Evolutionary conservation across 108 stramenopile genomes (phyloP), one percentile per base, ranked within the genome.

Genomic region (Fragilariopsis cylindrus): DNA sequence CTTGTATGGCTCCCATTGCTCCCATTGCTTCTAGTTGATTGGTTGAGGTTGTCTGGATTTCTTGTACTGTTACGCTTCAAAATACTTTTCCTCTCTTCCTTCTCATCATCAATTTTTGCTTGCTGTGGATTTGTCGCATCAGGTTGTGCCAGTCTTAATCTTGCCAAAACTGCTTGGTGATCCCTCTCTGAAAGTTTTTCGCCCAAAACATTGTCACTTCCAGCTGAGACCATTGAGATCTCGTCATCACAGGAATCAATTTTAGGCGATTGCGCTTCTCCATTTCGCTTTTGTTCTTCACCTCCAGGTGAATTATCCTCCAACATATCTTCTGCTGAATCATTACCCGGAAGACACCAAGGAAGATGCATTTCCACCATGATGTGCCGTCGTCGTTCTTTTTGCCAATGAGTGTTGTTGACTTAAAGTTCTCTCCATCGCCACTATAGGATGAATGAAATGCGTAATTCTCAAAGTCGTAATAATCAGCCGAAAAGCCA

Each of bases 111-210:
- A 9, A 16, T 15, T 6, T 7, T 44, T 11, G n/a, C 16, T 19
- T 4, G 7, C 16, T 8, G 4, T 19, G 7, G 11, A 8, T 48
- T 13, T 12, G 64, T 4, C 52, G 64, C 47, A 53, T 76, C 73
- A 5, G 80, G 53, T 76, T 81, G 60, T 7, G 82, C 56, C 60
- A 85, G 65, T 48, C 84, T 71, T 16, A 87, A 72, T 16, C 82
- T 47, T 3, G 85, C 88, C 19, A 86, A 18, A 4, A 85, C 79
- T n/a, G 82, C 82, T 47, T 76, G 75, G 47, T 83, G 78, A 15
- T 81, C 79, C 45, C 75, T 78, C 11, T 81, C 74, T 0, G 84
- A 81, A 3, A 80, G 65, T 50, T 70, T 72, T 58, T 77, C 86
- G n/a, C 84, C 86, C 11, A 79, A 55, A 5, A 55, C 58, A n/a